A percentile compares a stretch with the other conserved stretches of the same genome.
Evolutionary conservation across 1,139 yeast genomes (phyloP).

Genomic region (Wickerhamomyces sp.): DNA sequence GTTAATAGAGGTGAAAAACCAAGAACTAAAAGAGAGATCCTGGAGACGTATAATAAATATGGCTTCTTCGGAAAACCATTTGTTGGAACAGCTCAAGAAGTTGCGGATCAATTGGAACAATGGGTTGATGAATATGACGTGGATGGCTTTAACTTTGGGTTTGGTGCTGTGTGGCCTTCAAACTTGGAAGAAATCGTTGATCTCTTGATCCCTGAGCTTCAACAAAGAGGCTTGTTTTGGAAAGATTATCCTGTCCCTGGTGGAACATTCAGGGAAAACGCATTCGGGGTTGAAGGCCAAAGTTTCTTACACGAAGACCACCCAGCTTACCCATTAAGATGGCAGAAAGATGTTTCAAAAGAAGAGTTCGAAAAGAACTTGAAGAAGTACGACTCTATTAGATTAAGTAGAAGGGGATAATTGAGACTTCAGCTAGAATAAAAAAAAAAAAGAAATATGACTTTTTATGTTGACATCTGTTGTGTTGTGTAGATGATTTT

Average conservation of each 20-base stretch:
- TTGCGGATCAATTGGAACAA: constrained; percentile 28
- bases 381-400: neutral
- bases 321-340: constrained; percentile 35
- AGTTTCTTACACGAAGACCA: constrained; percentile 19
- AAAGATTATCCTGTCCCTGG: constrained; percentile 25
- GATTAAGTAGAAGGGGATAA: too few species aligned
- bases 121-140: constrained; percentile 31
- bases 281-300: constrained; percentile 4
- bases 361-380: constrained; percentile 29
- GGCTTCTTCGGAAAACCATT: constrained; percentile 7
- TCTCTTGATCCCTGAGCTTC: constrained; percentile 28
- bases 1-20: constrained; percentile 1
- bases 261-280: constrained; percentile 11
- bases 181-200: constrained; percentile 31
- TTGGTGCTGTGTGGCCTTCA: constrained; percentile 28
- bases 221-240: constrained; percentile 27
- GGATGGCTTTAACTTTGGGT: constrained; percentile 32
- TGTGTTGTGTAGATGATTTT: neutral
- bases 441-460: too few species aligned
- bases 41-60: constrained; percentile 1
- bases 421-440: too few species aligned
- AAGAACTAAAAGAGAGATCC: constrained; percentile 3
- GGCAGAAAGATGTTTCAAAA: constrained; percentile 31
- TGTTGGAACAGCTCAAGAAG: constrained; percentile 27
- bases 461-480: neutral